Evolutionary conservation across 2,329 filamentous ascomycete genomes (phyloP).

Genomic region (Fusarium sambucinum): DNA sequence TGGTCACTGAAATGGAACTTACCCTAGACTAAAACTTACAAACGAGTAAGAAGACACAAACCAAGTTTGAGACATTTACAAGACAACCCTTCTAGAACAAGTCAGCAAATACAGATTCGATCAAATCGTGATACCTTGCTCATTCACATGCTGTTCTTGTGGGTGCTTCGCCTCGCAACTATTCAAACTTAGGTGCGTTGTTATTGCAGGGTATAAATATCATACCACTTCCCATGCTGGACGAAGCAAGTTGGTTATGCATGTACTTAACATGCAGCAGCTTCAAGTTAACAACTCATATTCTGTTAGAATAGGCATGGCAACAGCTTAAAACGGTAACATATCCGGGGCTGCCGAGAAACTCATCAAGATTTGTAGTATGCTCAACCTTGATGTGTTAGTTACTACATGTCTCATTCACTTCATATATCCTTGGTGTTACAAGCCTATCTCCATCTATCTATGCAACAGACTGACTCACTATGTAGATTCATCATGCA

Average conservation of each 20-base stretch:
- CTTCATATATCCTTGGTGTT: background rate
- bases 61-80: slow-evolving; percentile 4
- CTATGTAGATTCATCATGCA: background rate
- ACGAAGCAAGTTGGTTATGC: background rate
- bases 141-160: background rate
- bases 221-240: slow-evolving; percentile 4
- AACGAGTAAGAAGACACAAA: background rate
- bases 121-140: background rate
- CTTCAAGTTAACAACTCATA: slow-evolving; percentile 5
- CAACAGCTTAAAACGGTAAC: slow-evolving; percentile 10
- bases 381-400: slow-evolving; percentile 9
- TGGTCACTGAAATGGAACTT: background rate
- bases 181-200: background rate
- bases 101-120: background rate
- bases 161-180: background rate
- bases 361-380: slow-evolving; percentile 6
- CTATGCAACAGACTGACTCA: slow-evolving; percentile 9
- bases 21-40: slow-evolving; percentile 8
- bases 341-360: slow-evolving; percentile 14
- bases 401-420: slow-evolving; percentile 7
- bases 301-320: slow-evolving; percentile 2
- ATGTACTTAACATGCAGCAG: slow-evolving; percentile 7
- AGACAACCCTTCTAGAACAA: slow-evolving; percentile 9
- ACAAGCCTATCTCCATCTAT: background rate
- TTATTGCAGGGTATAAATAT: background rate